Evolutionary conservation across 176 grass and related monocot genomes (phyloP).

Genomic region (Canna indica): DNA sequence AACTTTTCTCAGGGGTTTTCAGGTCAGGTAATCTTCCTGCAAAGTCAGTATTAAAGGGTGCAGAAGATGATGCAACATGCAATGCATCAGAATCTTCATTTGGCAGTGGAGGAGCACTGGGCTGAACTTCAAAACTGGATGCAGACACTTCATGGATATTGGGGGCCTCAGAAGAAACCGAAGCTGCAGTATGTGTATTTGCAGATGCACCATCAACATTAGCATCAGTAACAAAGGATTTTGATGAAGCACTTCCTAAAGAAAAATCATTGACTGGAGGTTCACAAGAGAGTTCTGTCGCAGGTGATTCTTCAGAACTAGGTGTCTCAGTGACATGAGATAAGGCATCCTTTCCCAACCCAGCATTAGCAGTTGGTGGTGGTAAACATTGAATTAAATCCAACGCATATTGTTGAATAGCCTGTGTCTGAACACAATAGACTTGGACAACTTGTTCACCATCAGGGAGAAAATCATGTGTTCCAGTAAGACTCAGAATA

Average conservation of each 20-base stretch:
- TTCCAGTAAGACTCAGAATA: conserved; percentile 83
- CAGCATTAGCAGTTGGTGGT: conserved; percentile 33
- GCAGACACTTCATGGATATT: conserved; percentile 30
- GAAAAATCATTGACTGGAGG: conserved; percentile 32
- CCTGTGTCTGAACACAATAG: conserved; percentile 95
- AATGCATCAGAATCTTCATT: conserved; percentile 37
- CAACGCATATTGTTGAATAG: conserved; percentile 88
- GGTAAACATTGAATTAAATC: conserved; percentile 79
- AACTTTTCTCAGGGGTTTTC: conserved; percentile 29
- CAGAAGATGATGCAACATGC: conserved; percentile 23
- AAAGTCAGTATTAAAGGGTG: conserved; percentile 35
- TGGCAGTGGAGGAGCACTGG: conserved; percentile 29
- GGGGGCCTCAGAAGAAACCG: conserved; percentile 23
- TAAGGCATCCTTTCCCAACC: conserved; percentile 41
- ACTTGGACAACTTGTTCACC: conserved; percentile 78
- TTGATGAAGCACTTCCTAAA: conserved; percentile 22
- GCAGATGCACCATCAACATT: conserved; percentile 21
- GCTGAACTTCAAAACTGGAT: conserved; percentile 34
- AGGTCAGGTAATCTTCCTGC: conserved; percentile 33
- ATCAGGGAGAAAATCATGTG: conserved; percentile 39
- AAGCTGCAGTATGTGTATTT: conserved; percentile 15
- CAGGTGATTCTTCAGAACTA: conserved; percentile 21
- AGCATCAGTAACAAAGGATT: conserved; percentile 24
- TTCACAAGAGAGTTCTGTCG: conserved; percentile 21
- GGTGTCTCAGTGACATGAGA: conserved; percentile 32